Conservation (phyloP, 768 basidiomycete genomes). For the Ephemerocybe angulata region DNA sequence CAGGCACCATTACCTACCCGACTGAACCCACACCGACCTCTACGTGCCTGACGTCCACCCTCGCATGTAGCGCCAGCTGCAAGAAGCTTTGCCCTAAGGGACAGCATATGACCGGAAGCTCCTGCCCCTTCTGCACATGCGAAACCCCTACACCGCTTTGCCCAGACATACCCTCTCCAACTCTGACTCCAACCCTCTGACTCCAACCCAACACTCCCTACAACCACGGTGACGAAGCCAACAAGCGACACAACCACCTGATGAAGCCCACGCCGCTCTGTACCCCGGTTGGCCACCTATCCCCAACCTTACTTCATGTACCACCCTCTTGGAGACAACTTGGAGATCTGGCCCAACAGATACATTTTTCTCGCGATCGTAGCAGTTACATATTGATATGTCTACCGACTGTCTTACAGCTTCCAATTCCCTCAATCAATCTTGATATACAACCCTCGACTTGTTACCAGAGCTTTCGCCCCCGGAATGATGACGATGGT, state of each 20-base stretch:
- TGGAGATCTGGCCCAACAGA: too few species aligned
- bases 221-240: too few species aligned
- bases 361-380: too few species aligned
- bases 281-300: not conserved
- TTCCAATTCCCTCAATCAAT: constrained; percentile 24
- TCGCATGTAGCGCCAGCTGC: constrained; percentile 6
- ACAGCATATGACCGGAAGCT: not conserved
- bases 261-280: not conserved
- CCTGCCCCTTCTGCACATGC: not conserved
- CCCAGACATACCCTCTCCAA: too few species aligned
- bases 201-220: too few species aligned
- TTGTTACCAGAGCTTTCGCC: constrained; percentile 61
- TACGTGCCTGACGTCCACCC: constrained; percentile 5
- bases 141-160: too few species aligned
- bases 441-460: constrained; percentile 62
- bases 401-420: too few species aligned
- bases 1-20: not conserved
- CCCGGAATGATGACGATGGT: constrained; percentile 86
- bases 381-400: too few species aligned
- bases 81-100: not conserved
- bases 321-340: not conserved
- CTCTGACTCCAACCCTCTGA: too few species aligned
- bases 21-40: not conserved
- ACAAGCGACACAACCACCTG: too few species aligned
- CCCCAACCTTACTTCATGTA: not conserved